Evolutionary conservation across 192 early-diverging fungal genomes (phyloP).

Genomic region (Spizellomyces sp.): DNA sequence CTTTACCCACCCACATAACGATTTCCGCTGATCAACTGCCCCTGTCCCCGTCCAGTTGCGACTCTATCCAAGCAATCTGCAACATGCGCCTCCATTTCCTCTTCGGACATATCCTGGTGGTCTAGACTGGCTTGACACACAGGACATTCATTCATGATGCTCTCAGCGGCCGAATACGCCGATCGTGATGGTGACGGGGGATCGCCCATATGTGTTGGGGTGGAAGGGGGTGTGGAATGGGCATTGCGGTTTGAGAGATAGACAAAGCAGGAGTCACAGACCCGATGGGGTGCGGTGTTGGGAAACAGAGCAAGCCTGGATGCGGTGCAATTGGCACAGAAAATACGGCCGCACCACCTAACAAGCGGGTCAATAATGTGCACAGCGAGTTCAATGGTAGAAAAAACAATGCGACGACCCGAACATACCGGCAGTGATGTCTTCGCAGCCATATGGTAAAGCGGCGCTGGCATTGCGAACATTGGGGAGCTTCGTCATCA

Average conservation of each 20-base stretch:
- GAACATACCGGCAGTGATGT: slow-evolving; percentile 80
- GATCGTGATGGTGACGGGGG: slow-evolving; percentile 13
- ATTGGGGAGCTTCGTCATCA: slow-evolving; percentile 68
- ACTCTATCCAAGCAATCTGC: slow-evolving; percentile 53
- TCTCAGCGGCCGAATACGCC: slow-evolving; percentile 33
- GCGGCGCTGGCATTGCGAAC: slow-evolving; percentile 65
- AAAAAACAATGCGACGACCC: too few species aligned
- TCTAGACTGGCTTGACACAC: slow-evolving; percentile 62
- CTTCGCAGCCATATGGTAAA: slow-evolving; percentile 80
- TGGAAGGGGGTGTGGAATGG: background rate
- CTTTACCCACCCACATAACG: slow-evolving; percentile 65
- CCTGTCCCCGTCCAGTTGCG: slow-evolving; percentile 36
- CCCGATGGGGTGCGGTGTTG: slow-evolving; percentile 52
- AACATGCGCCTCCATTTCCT: slow-evolving; percentile 60
- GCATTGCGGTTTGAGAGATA: slow-evolving; percentile 30
- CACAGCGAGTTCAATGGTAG: too few species aligned
- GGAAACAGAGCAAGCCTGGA: slow-evolving; percentile 51
- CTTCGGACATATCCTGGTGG: slow-evolving; percentile 42
- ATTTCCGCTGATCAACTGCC: slow-evolving; percentile 46
- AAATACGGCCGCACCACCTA: slow-evolving; percentile 71
- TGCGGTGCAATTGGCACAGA: slow-evolving; percentile 79
- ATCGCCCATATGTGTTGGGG: background rate
- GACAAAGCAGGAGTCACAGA: slow-evolving; percentile 58
- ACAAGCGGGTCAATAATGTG: too few species aligned
- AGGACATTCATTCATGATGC: slow-evolving; percentile 74